These are phyloP conservation scores for Xanthoconium separans DNA, from an alignment of 1,284 basidiomycete genomes.

Conservation along the genomic window DNA sequence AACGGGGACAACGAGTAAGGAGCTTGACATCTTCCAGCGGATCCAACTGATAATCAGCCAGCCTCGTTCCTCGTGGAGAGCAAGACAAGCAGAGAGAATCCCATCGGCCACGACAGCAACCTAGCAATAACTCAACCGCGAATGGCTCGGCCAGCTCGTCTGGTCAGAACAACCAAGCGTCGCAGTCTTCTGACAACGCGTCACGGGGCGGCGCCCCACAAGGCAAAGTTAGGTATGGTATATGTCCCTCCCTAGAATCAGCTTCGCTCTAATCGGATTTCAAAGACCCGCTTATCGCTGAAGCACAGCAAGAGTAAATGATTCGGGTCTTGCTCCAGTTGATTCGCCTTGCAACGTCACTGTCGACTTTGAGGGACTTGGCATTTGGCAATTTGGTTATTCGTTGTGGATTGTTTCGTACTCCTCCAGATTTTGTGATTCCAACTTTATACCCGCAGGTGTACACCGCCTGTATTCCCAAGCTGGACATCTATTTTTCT, in stretches of 20 bases:
- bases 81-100: not conserved
- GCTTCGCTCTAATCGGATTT: not conserved
- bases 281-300: constrained; percentile 2
- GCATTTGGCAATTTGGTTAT: too few relatives aligned
- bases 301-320: not conserved
- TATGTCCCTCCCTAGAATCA: not conserved
- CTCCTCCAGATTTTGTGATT: too few relatives aligned
- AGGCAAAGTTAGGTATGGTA: not conserved
- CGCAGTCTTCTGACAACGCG: too few relatives aligned
- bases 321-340: not conserved
- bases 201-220: not conserved
- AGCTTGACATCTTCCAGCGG: not conserved
- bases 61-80: constrained; percentile 5
- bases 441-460: too few relatives aligned
- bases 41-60: not conserved
- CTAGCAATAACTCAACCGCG: not conserved
- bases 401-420: not conserved
- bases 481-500: too few relatives aligned
- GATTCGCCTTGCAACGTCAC: not conserved
- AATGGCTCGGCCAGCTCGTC: not conserved
- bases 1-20: not conserved
- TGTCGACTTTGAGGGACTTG: not conserved
- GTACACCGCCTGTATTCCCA: too few relatives aligned
- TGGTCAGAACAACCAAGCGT: not conserved
- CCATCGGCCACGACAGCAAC: not conserved